Evolutionary conservation across 2,329 filamentous ascomycete genomes (phyloP), one percentile per base, ranked within the genome.

Genomic region (Fusarium mundagurra): DNA sequence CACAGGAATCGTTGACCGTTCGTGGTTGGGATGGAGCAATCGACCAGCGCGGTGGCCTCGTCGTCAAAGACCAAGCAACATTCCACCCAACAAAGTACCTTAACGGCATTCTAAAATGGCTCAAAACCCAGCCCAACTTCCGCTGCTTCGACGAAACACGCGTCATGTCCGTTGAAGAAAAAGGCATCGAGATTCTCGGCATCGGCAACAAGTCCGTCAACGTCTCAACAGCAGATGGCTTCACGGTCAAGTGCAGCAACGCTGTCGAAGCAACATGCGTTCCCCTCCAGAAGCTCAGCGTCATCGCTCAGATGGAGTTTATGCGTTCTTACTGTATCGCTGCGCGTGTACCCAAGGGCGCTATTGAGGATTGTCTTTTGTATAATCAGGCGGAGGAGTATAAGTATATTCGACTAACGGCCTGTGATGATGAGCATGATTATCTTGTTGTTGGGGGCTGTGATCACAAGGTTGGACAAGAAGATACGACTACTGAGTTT

Each of bases 1-100:
- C n/a, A n/a, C n/a, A n/a, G 72, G 68, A 87, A 16, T 84, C 82
- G 7, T 79, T 87, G n/a, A 81, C 82, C 0, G 81, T 90, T 44
- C 82, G 82, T 57, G 88, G 88, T 20, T 90, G 88, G 88, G 82
- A 85, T 18, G 86, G 87, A 39, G 81, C 80, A 11, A 77, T 84
- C 2, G 86, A 89, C 59, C 88, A 89, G 73, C 85, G 87, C 39
- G 87, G 85, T 61, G 88, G 85, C 6, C 83, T 84, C 8, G 77
- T 90, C 9, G 85, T 85, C 60, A 63, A 76, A 5, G 79, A 83
- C 22, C 88, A 90, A 73, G 88, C 87, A 1, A 85, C 87, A 0
- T 90, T 90, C 76, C 88, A 90, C 63, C 88, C 88, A 0, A 90
- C 88, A 7, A 86, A 86, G 72, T 90, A 90, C 72, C 79, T 89